These are phyloP conservation scores for Neurospora crassa DNA, from an alignment of 2,329 filamentous ascomycete species.

Conservation along the genomic window DNA sequence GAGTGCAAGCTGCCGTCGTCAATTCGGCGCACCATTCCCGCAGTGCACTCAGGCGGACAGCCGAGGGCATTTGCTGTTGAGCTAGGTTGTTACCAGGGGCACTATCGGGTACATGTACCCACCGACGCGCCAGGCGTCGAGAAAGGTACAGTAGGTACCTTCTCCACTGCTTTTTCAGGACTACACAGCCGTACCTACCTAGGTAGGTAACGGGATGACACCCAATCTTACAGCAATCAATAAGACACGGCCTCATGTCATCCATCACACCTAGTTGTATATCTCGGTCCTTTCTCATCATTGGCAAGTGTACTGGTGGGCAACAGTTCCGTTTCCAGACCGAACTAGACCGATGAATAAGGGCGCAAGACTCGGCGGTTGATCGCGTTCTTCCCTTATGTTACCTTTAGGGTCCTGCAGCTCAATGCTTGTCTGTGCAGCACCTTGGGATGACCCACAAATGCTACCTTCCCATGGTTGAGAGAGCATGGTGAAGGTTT, in stretches of 20 bases:
- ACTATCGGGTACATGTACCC: neutral
- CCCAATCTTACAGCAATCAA: neutral
- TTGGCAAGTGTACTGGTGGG: neutral
- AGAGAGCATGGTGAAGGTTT: neutral
- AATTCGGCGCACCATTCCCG: neutral
- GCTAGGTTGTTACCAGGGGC: neutral
- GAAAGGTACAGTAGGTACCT: neutral
- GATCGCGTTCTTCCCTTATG: neutral
- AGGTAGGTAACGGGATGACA: neutral
- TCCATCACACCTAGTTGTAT: neutral
- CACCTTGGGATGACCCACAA: neutral
- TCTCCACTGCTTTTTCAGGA: neutral
- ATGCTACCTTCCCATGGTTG: neutral
- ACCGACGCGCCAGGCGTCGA: neutral
- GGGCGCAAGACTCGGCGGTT: neutral
- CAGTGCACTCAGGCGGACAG: neutral
- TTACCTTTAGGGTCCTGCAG: neutral
- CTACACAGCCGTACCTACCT: neutral
- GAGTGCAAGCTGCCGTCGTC: neutral
- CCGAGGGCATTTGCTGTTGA: neutral
- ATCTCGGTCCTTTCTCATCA: neutral
- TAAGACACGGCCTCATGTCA: neutral
- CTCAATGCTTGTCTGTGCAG: neutral
- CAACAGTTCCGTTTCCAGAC: neutral
- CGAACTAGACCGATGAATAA: neutral